Evolutionary conservation across 225 moss, liverwort and hornwort genomes (phyloP), one percentile per base, ranked within the genome.

Genomic region (Pleurozium schreberi): DNA sequence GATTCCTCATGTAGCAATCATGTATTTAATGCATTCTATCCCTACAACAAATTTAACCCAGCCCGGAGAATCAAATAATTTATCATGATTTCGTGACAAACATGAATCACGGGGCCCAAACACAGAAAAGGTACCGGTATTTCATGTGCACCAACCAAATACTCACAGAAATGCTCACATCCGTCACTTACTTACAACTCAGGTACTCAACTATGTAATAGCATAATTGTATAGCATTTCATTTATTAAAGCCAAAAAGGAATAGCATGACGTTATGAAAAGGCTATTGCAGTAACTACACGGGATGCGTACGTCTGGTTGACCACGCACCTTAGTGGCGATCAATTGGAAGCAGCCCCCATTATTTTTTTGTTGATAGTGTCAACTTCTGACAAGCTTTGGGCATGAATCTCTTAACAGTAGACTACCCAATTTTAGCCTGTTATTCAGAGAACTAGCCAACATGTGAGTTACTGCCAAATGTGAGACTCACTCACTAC

Each of bases 321-420:
- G 80, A 74, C 88, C 85, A 85, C 81, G 67, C 88, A 87, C 65
- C 88, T 89, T 89, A 36, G 74, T 80, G 82, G 77, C 68, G 42
- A 64, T 73, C 84, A 55, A n/a, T 80, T 63, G 80, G 82, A 82
- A 89, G 74, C 81, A 82, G 74, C 81, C 81, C 78, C 87, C 75
- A 60, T 61, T 90, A 82, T 76, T 87, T 85, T 23, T 59, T 81
- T 75, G 87, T 87, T 53, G 71, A 63, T 78, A 89, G 78, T 83
- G 81, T 81, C 89, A 81, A 84, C 85, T 81, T 85, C 75, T 85
- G 75, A 89, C 89, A 89, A 89, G 87, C 87, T 91, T 88, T 34
- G 33, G 52, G 75, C n/a, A 58, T 21, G 58, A 88, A 71, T 50
- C 77, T 58, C 38, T 34, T 84, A 43, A 63, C 55, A 84, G 53